Percentiles rank a stretch among this genome's conserved stretches.
Conservation (phyloP, 306 rosid species). For the Amphicarpaea edgeworthii region DNA sequence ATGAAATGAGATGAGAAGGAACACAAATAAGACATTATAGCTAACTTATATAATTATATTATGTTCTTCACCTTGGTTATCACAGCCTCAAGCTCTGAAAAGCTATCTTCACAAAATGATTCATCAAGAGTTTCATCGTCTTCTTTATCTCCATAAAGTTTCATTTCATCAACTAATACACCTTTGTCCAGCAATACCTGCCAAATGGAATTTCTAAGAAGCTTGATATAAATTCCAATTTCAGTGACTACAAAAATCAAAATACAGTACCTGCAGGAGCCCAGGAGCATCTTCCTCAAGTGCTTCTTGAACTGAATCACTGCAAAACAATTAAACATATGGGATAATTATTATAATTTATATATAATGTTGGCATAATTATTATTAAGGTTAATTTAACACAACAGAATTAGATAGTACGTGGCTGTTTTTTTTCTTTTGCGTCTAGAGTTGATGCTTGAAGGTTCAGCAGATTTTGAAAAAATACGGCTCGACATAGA, state of each 20-base stretch:
- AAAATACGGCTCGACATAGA: conserved; percentile 33
- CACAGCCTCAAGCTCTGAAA: conserved; percentile 78
- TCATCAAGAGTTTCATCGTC: conserved; percentile 74
- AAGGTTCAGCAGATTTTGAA: conserved; percentile 56
- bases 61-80: conserved; percentile 70
- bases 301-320: conserved; percentile 84
- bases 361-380: conserved; percentile 21
- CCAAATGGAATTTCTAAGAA: conserved; percentile 50
- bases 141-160: conserved; percentile 80
- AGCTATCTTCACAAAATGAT: conserved; percentile 69
- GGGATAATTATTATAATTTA: conserved; percentile 35
- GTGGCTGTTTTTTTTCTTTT: conserved; percentile 86
- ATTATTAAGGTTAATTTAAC: conserved; percentile 2
- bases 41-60: conserved; percentile 20
- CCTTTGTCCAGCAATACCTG: conserved; percentile 86
- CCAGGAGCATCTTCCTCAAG: conserved; percentile 98
- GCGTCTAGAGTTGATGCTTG: conserved; percentile 49
- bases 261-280: conserved; percentile 75
- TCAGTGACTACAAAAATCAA: conserved; percentile 43
- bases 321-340: conserved; percentile 52
- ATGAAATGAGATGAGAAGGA: conserved; percentile 39
- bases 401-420: conserved; percentile 50
- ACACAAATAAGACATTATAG: conserved; percentile 3
- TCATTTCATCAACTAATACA: conserved; percentile 75
- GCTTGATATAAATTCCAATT: conserved; percentile 42